phyloP scores from a whole-genome alignment of 129 eudicot species.

The Artemisia annua region DNA sequence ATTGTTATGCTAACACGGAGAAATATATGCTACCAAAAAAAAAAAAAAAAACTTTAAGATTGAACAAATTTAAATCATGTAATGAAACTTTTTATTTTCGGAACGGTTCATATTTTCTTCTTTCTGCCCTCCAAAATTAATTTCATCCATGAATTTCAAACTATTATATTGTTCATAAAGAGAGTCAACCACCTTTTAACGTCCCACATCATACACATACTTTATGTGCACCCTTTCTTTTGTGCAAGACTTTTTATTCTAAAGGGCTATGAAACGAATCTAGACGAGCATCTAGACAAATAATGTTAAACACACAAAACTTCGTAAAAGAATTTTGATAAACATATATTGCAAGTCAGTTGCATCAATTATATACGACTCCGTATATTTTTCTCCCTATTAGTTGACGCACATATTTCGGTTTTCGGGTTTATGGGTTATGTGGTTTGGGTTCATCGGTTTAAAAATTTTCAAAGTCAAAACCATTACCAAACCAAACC shows the following conservation, averaged over 20 bases:
- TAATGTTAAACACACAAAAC: too few species aligned
- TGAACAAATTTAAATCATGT: not conserved
- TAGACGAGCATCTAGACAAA: not conserved
- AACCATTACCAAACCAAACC: too few species aligned
- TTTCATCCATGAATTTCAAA: constrained; percentile 20
- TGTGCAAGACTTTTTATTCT: not conserved
- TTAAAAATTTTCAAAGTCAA: too few species aligned
- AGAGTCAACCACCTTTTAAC: constrained; percentile 23
- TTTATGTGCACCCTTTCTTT: constrained; percentile 1
- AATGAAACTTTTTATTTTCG: not conserved
- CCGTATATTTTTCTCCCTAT: too few species aligned
- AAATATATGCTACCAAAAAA: too few species aligned
- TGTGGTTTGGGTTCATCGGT: too few species aligned
- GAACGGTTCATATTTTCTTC: constrained; percentile 7
- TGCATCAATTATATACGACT: too few species aligned
- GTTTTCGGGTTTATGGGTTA: too few species aligned
- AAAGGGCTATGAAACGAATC: not conserved
- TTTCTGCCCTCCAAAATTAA: constrained; percentile 29
- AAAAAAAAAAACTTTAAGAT: not conserved
- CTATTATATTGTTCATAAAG: constrained; percentile 2
- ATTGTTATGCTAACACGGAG: too few species aligned
- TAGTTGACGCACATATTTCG: too few species aligned
- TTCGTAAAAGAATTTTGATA: too few species aligned
- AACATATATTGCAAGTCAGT: too few species aligned
- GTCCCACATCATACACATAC: constrained; percentile 22